Evolutionary conservation across 306 rosid genomes (phyloP).

Genomic region (Prunus persica): Prunus_persica_NCBIv2 NC_034012.1:13758001-13758500

Average conservation of each 20-base stretch:
- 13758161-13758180: conserved; percentile 20
- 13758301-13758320: conserved; percentile 33
- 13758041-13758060: background rate
- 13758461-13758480: conserved; percentile 40
- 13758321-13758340: conserved; percentile 2
- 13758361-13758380: conserved; percentile 83
- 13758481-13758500: conserved; percentile 44
- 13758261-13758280: conserved; percentile 61
- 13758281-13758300: conserved; percentile 35
- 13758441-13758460: conserved; percentile 14
- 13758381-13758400: conserved; percentile 45
- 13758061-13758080: background rate
- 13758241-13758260: conserved; percentile 46
- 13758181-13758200: background rate
- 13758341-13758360: conserved; percentile 47
- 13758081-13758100: background rate
- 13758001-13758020: conserved; percentile 5
- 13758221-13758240: conserved; percentile 3
- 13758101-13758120: background rate
- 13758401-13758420: conserved; percentile 74
- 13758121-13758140: conserved; percentile 22
- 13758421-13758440: conserved; percentile 17
- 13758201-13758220: background rate
- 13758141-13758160: conserved; percentile 16
- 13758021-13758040: background rate